Evolutionary conservation across 2,329 filamentous ascomycete genomes (phyloP), one percentile per base, ranked within the genome.

Genomic region (Torrubiella hemipterigena): DNA sequence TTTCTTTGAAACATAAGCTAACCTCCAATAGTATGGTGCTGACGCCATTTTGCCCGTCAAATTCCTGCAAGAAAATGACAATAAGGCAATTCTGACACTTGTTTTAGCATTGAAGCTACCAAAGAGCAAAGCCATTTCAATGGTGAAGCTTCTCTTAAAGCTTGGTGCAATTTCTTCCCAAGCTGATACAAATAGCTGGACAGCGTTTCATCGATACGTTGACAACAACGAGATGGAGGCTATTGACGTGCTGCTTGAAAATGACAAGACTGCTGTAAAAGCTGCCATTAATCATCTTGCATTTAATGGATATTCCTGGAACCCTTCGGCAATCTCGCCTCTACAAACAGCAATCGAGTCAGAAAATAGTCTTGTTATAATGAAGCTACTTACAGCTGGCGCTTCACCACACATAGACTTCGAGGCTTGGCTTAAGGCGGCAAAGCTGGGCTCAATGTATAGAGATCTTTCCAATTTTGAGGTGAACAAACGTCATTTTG

Each of bases 1-100:
- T 16, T 7, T 5, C 9, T n/a, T n/a, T 7, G 10, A 9, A 23
- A 12, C 15, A 35, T 47, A 34, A 40, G 27, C n/a, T 19, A 5
- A 29, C 46, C 58, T 36, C 9, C 4, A 10, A 6, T 60, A 77
- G 38, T 91, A 83, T 45, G 85, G 82, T 7, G 82, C 83, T 5
- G 83, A 93, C 50, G 66, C 80, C 1, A 60, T 87, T 12, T 59
- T 85, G 15, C 83, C 84, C 0, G 63, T 91, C 48, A 87, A 87
- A 51, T 63, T 80, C 17, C 46, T 69, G 8, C 52, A 65, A 34
- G 51, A 57, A 2, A 44, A 67, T 34, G 65, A 70, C 3, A 57
- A 60, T 17, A 67, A 59, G 1, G 80, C 77, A 0, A 76, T 89
- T 27, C 59, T 91, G 29, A 80, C 77, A 0, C 56, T 89, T 7